Conservation (phyloP, 805 yeast species). For the Kodamaea fukazawae region DNA sequence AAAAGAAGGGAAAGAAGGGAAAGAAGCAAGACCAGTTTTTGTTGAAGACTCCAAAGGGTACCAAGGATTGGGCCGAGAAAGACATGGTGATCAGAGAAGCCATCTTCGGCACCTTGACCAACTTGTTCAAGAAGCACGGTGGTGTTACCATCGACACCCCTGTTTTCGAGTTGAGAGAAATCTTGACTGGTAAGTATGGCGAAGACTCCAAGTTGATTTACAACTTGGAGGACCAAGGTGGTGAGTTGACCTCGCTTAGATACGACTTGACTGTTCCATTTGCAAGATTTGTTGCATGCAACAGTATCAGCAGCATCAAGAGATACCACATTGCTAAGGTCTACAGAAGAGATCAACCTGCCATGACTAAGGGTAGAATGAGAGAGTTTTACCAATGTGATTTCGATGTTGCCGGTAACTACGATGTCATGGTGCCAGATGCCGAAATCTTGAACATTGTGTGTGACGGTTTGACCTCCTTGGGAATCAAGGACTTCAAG, state of each 20-base stretch:
- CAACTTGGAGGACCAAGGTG: conserved; percentile 97
- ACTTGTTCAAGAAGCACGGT: conserved; percentile 89
- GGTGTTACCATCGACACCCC: conserved; percentile 99
- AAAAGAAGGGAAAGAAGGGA: conserved; percentile 27
- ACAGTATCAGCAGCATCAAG: conserved; percentile 84
- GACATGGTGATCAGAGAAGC: conserved; percentile 95
- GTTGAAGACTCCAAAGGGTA: conserved; percentile 92
- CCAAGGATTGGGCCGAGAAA: conserved; percentile 97
- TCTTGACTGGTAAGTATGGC: conserved; percentile 95
- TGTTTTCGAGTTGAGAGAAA: conserved; percentile 93
- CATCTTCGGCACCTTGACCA: conserved; percentile 68
- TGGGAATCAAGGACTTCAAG: conserved; percentile 88
- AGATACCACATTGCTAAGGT: conserved; percentile 97
- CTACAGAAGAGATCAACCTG: conserved; percentile 98
- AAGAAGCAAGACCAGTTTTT: conserved; percentile 60
- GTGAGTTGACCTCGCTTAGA: conserved; percentile 91
- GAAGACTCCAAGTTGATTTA: conserved; percentile 97
- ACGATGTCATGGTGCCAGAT: conserved; percentile 95
- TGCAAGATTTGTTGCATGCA: conserved; percentile 96
- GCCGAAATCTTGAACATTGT: conserved; percentile 80
- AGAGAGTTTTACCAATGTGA: conserved; percentile 99
- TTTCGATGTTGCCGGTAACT: conserved; percentile 91
- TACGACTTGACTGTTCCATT: conserved; percentile 98
- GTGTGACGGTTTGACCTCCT: conserved; percentile 78
- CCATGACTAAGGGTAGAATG: conserved; percentile 99